A percentile compares a stretch with the other conserved stretches of the same genome.
Conservation (phyloP, 1,284 basidiomycete species). For the Grifola frondosa region DNA sequence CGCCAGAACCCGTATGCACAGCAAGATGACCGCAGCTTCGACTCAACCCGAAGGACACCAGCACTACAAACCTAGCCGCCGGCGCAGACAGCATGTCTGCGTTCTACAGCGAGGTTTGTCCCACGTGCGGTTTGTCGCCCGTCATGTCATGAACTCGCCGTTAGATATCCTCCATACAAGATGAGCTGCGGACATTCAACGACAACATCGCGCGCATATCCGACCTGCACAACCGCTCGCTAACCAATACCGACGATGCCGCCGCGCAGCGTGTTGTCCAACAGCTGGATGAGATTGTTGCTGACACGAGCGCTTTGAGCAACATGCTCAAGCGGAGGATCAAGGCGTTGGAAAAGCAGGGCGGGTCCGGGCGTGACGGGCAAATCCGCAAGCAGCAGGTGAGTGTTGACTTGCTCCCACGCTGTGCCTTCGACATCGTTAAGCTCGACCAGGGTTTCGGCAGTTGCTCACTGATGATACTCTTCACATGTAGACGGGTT, state of each 20-base stretch:
- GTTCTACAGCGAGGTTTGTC: conserved; percentile 73
- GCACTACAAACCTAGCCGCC: conserved; percentile 47
- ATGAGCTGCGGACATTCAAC: conserved; percentile 66
- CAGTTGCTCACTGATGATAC: not conserved
- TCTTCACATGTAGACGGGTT: conserved; percentile 50
- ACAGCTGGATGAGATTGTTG: conserved; percentile 73
- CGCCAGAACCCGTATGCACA: conserved; percentile 65
- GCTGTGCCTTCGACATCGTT: conserved; percentile 15
- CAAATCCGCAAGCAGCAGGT: conserved; percentile 86
- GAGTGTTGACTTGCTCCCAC: conserved; percentile 36
- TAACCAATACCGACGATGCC: conserved; percentile 77
- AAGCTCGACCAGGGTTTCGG: not conserved
- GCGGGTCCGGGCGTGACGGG: conserved; percentile 72
- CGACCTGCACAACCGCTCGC: conserved; percentile 72
- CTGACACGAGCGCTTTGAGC: conserved; percentile 77
- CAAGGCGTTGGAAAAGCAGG: conserved; percentile 74
- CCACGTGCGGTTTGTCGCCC: not conserved
- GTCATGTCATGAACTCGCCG: not conserved
- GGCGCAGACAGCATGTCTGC: conserved; percentile 60
- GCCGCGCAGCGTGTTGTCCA: conserved; percentile 60
- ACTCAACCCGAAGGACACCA: conserved; percentile 64
- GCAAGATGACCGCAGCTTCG: conserved; percentile 56
- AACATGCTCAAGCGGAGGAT: conserved; percentile 74
- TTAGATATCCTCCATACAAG: conserved; percentile 75
- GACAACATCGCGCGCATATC: conserved; percentile 68